Percentiles rank a stretch among this genome's conserved stretches.
Evolutionary conservation across 2,329 filamentous ascomycete species (phyloP).

Genomic region (Blumeriella jaapii): DNA sequence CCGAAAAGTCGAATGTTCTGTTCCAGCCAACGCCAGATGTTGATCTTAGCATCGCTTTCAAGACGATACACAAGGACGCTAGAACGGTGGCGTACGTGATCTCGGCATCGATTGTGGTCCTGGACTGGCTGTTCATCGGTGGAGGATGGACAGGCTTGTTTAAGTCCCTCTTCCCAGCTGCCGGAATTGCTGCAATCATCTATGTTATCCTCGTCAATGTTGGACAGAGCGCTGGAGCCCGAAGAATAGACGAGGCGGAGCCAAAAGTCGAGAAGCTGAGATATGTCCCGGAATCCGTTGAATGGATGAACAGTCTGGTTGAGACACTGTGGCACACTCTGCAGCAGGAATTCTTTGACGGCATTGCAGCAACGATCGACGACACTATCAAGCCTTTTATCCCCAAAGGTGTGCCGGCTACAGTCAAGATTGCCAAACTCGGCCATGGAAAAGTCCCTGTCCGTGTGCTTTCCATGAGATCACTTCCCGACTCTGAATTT

Average conservation of each 20-base stretch:
- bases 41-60: conserved; percentile 11
- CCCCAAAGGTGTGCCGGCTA: conserved; percentile 11
- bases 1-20: conserved; percentile 17
- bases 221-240: conserved; percentile 3
- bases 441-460: conserved; percentile 12
- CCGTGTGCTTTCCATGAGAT: conserved; percentile 14
- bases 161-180: conserved; percentile 13
- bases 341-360: conserved; percentile 15
- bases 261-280: conserved; percentile 12
- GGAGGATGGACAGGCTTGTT: conserved; percentile 12
- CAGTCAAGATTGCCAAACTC: conserved; percentile 13
- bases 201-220: conserved; percentile 10
- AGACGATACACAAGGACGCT: conserved; percentile 10
- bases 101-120: conserved; percentile 7
- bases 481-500: conserved; percentile 17
- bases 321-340: conserved; percentile 13
- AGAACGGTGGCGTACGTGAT: conserved; percentile 10
- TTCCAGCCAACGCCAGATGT: conserved; percentile 14
- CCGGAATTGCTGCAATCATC: conserved; percentile 10
- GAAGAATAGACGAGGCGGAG: conserved; percentile 4
- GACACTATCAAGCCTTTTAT: conserved; percentile 16
- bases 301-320: conserved; percentile 16
- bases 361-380: conserved; percentile 12
- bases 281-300: conserved; percentile 14
- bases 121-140: conserved; percentile 16